Conservation (phyloP, 768 basidiomycete genomes). For the Thelephora ganbajun region DNA sequence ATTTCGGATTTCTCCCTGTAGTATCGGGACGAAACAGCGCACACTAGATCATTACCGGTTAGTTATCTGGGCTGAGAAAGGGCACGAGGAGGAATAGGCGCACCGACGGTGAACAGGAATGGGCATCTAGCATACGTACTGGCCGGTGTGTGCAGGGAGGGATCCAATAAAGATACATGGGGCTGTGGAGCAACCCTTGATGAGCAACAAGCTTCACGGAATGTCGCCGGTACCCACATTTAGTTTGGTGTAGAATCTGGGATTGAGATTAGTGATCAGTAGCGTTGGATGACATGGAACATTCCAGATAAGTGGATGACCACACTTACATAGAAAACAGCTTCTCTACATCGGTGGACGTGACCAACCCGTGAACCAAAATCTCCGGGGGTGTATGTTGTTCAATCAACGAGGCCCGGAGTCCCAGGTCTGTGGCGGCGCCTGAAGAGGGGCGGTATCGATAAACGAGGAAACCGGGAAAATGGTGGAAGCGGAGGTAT, state of each 20-base stretch:
- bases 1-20: constrained; percentile 76
- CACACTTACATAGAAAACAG: constrained; percentile 67
- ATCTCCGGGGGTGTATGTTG: constrained; percentile 74
- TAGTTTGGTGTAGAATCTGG: constrained; percentile 55
- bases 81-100: constrained; percentile 16
- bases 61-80: not conserved
- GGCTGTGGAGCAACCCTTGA: constrained; percentile 59
- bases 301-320: not conserved
- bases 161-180: constrained; percentile 69
- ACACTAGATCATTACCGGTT: constrained; percentile 32
- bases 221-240: constrained; percentile 32
- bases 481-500: not conserved
- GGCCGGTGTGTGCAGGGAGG: constrained; percentile 66
- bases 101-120: constrained; percentile 80
- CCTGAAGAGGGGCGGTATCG: constrained; percentile 21
- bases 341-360: constrained; percentile 64
- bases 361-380: constrained; percentile 65
- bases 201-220: constrained; percentile 9
- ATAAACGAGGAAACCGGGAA: not conserved
- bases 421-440: constrained; percentile 56
- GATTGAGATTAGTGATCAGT: constrained; percentile 1
- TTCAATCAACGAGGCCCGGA: constrained; percentile 61
- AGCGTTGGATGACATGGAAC: constrained; percentile 1
- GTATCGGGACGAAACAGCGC: constrained; percentile 76
- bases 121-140: constrained; percentile 74